These are phyloP conservation scores for Elaphomyces granulatus DNA, from an alignment of 495 filamentous ascomycete species.

Conservation along the genomic window DNA sequence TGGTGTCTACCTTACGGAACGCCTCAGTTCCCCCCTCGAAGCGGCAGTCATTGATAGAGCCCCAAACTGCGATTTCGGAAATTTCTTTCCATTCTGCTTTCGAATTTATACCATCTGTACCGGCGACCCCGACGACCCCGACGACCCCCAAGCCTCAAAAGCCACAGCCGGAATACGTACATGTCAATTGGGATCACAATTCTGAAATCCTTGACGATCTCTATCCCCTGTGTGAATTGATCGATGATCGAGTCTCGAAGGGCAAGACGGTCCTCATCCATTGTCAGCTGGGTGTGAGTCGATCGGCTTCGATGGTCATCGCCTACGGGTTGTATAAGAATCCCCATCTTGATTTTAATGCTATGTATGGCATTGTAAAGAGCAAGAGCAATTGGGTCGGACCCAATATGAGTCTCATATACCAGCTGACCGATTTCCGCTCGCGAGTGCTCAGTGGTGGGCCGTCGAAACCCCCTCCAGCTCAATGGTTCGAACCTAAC, in stretches of 20 bases:
- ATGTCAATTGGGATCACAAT: slow-evolving; percentile 96
- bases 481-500: slow-evolving; percentile 19
- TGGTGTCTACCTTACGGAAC: slow-evolving; percentile 31
- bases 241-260: slow-evolving; percentile 61
- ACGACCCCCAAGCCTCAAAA: slow-evolving; percentile 25
- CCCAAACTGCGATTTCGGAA: slow-evolving; percentile 55
- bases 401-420: slow-evolving; percentile 96
- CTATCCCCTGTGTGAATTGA: slow-evolving; percentile 67
- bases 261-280: slow-evolving; percentile 85
- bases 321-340: slow-evolving; percentile 93
- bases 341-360: slow-evolving; percentile 72
- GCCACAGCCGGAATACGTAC: slow-evolving; percentile 70
- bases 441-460: slow-evolving; percentile 29
- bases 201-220: slow-evolving; percentile 87
- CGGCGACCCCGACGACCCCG: slow-evolving; percentile 42
- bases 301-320: slow-evolving; percentile 92
- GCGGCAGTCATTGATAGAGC: slow-evolving; percentile 37
- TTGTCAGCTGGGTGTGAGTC: slow-evolving; percentile 90
- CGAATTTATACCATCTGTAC: slow-evolving; percentile 29
- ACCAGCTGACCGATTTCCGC: slow-evolving; percentile 83
- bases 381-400: slow-evolving; percentile 87
- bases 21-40: slow-evolving; percentile 19
- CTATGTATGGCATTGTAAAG: slow-evolving; percentile 86
- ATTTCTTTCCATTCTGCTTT: slow-evolving; percentile 60
- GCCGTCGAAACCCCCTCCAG: slow-evolving; percentile 23